phyloP scores from a whole-genome alignment of 108 stramenopile genomes.

The Skeletonema costatum region DNA sequence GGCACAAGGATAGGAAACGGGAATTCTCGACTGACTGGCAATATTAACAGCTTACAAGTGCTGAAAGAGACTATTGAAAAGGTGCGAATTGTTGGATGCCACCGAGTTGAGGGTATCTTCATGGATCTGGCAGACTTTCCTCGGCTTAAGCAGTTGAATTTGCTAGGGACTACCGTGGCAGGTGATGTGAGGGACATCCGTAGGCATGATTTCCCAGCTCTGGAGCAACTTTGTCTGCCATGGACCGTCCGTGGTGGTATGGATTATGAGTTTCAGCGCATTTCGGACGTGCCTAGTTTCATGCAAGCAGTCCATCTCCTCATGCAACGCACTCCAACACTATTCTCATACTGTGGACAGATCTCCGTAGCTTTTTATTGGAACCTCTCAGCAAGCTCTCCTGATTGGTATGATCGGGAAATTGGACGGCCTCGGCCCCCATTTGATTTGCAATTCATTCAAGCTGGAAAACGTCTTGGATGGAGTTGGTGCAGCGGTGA shows the following conservation, averaged over 20 bases:
- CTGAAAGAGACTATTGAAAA: neutral
- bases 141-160: constrained; percentile 6
- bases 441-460: neutral
- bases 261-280: neutral
- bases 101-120: neutral
- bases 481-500: neutral
- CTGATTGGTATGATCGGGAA: neutral
- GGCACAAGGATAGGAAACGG: neutral
- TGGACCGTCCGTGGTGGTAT: neutral
- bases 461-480: neutral
- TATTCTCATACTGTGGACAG: neutral
- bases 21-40: neutral
- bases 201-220: neutral
- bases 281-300: neutral
- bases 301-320: neutral
- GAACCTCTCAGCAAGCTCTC: neutral
- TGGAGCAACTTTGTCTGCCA: neutral
- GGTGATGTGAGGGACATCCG: neutral
- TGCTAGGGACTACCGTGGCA: neutral
- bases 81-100: neutral
- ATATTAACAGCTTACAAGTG: neutral
- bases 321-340: neutral
- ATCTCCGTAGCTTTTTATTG: neutral
- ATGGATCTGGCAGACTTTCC: constrained; percentile 26
- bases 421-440: neutral